Evolutionary conservation across 495 filamentous ascomycete genomes (phyloP), one percentile per base, ranked within the genome.

Genomic region (Penicillium nucicola): DNA sequence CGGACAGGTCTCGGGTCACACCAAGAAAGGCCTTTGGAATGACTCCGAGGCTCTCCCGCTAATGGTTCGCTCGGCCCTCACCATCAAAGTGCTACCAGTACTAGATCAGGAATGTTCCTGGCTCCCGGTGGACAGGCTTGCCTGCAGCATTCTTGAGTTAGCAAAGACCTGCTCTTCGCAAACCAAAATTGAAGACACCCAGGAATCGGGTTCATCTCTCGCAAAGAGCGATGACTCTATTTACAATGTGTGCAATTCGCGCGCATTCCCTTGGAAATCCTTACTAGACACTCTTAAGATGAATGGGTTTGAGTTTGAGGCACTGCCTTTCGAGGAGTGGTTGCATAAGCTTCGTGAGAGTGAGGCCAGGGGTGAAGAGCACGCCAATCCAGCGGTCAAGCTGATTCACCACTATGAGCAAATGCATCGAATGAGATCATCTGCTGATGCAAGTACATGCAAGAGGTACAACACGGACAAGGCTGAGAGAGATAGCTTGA

Each of bases 1-100:
- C 10, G 83, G 83, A 0, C 83, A 86, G 55, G 75, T 85, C 13
- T 83, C 79, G 2, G 81, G 82, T 19, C 67, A 72, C 41, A 71
- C 67, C 1, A 69, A 68, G 41, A 60, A 63, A 45, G 82, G 80
- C 1, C 48, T 80, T 0, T 85, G 83, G 83, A 85, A 84, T 57
- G 75, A 77, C 38, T 74, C 63, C 3, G 83, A 86, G 48, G 77
- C 77, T 0, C 62, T 83, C 0, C 79, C 83, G 18, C 54, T 81
- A 14, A 78, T 86, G 42, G 66, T 86, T 5, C 70, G 76, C 17
- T 79, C 74, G 17, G 77, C 77, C 0, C 41, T 75, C 42, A 76
- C 77, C 0, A 53, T 81, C 5, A 64, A 67, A 5, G 71, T 66
- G 1, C 58, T 84, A 5, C 83, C 83, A 1, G 65, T 57, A 0